These are phyloP conservation scores for Colletotrichum spinosum DNA, from an alignment of 2,329 filamentous ascomycete genomes.

Conservation along the genomic window DNA sequence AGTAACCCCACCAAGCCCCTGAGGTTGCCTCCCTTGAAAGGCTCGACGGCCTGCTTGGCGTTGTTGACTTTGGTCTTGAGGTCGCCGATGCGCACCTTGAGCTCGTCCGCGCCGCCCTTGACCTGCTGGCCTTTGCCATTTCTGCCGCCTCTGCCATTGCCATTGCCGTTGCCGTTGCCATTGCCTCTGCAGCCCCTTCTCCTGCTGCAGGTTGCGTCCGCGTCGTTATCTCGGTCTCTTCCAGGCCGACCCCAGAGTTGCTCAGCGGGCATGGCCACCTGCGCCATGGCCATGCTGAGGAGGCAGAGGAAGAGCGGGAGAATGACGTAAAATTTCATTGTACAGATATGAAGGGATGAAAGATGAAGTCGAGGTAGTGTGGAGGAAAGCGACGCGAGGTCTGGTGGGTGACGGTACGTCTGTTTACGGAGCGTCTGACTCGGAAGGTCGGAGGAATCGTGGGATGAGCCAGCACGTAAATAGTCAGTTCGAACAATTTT, in stretches of 20 bases:
- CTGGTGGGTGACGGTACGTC: too few relatives aligned
- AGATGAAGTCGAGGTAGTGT: not conserved
- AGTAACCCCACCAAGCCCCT: conserved; percentile 25
- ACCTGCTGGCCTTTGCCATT: not conserved
- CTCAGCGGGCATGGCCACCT: conserved; percentile 12
- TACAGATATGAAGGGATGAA: not conserved
- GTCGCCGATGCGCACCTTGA: conserved; percentile 14
- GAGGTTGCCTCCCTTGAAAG: conserved; percentile 23
- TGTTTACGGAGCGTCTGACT: too few relatives aligned
- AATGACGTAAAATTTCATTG: conserved; percentile 15
- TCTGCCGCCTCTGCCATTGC: conserved; percentile 6
- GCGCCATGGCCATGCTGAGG: conserved; percentile 6
- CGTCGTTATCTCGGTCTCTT: not conserved
- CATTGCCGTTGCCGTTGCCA: conserved; percentile 30
- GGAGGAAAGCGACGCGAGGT: too few relatives aligned
- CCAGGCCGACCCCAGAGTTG: not conserved
- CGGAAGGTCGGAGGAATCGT: not conserved
- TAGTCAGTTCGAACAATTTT: conserved; percentile 14
- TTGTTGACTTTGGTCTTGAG: conserved; percentile 8
- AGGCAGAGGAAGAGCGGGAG: conserved; percentile 23
- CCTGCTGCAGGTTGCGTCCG: not conserved
- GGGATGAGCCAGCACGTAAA: conserved; percentile 26
- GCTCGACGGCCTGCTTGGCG: conserved; percentile 21
- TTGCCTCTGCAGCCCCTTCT: conserved; percentile 20
- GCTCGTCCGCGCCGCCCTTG: conserved; percentile 6